phyloP scores from a whole-genome alignment of 768 basidiomycete species.

The Scleroderma bovista region DNA sequence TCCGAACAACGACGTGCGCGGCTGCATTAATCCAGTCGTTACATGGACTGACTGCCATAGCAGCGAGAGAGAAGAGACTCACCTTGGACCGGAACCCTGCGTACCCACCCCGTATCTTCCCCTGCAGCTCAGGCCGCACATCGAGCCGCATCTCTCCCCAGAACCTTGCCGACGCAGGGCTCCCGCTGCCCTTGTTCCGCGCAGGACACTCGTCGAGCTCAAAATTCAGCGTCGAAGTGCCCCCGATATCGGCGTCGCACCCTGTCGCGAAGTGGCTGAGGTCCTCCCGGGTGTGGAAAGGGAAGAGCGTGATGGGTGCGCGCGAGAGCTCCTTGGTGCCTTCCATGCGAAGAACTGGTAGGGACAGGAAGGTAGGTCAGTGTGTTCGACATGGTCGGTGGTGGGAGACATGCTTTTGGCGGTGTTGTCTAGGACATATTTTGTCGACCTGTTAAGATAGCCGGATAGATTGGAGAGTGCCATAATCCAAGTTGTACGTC shows the following conservation, averaged over 20 bases:
- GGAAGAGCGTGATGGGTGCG: constrained; percentile 58
- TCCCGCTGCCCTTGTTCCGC: constrained; percentile 40
- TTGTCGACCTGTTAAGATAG: constrained; percentile 35
- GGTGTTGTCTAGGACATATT: constrained; percentile 35
- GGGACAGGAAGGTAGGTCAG: constrained; percentile 8
- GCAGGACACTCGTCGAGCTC: constrained; percentile 54
- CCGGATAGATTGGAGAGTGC: neutral
- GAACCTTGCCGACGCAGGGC: constrained; percentile 58
- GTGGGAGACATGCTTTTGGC: constrained; percentile 34
- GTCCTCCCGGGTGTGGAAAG: constrained; percentile 55
- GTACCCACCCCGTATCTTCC: constrained; percentile 77
- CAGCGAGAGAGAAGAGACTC: neutral
- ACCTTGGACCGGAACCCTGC: constrained; percentile 89
- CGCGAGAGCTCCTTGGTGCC: constrained; percentile 63
- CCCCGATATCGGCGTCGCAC: constrained; percentile 86
- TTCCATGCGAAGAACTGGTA: constrained; percentile 66
- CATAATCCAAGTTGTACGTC: neutral
- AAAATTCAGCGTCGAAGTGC: constrained; percentile 73
- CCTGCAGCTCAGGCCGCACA: constrained; percentile 62
- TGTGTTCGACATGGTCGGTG: neutral
- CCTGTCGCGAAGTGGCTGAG: constrained; percentile 67
- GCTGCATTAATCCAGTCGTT: constrained; percentile 32
- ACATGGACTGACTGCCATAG: neutral
- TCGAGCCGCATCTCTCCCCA: constrained; percentile 74
- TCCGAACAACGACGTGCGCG: constrained; percentile 81